Conservation (phyloP, 1,284 basidiomycete genomes). For the Acaromyces ingoldii region DNA sequence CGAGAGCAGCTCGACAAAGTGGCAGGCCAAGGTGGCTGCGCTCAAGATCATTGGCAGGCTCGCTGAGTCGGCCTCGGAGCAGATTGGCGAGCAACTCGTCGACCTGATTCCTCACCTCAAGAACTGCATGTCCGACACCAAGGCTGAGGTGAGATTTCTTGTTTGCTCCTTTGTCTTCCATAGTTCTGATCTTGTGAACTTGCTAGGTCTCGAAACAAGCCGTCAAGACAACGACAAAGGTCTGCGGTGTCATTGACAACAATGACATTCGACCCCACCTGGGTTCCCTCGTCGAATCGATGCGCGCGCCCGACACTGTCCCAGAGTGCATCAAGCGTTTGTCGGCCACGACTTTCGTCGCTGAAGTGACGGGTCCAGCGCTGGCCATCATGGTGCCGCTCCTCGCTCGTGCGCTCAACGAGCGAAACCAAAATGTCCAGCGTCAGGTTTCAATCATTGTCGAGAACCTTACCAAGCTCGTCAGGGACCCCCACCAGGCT, state of each 20-base stretch:
- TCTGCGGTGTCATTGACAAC: slow-evolving; percentile 89
- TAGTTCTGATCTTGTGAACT: not conserved
- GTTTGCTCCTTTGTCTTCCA: not conserved
- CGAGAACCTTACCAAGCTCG: slow-evolving; percentile 96
- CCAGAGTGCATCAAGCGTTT: slow-evolving; percentile 92
- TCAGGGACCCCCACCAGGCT: slow-evolving; percentile 83
- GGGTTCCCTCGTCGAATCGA: slow-evolving; percentile 73
- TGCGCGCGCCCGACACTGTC: slow-evolving; percentile 78
- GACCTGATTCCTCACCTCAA: slow-evolving; percentile 81
- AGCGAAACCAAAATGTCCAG: slow-evolving; percentile 72
- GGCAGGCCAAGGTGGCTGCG: slow-evolving; percentile 91
- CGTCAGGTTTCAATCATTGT: slow-evolving; percentile 77
- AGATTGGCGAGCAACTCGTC: slow-evolving; percentile 78
- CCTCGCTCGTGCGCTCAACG: slow-evolving; percentile 84
- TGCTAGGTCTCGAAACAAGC: slow-evolving; percentile 77
- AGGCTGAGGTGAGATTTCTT: slow-evolving; percentile 66
- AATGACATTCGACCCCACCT: slow-evolving; percentile 89
- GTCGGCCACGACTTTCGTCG: slow-evolving; percentile 90
- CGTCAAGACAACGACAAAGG: slow-evolving; percentile 82
- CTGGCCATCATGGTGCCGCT: slow-evolving; percentile 93
- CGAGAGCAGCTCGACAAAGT: slow-evolving; percentile 70
- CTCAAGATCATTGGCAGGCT: slow-evolving; percentile 69
- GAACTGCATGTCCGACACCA: slow-evolving; percentile 92
- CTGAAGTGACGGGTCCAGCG: slow-evolving; percentile 92
- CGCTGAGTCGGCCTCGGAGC: slow-evolving; percentile 65